Evolutionary conservation across 192 early-diverging fungal species (phyloP).

Genomic region (Pilaira anomala): DNA sequence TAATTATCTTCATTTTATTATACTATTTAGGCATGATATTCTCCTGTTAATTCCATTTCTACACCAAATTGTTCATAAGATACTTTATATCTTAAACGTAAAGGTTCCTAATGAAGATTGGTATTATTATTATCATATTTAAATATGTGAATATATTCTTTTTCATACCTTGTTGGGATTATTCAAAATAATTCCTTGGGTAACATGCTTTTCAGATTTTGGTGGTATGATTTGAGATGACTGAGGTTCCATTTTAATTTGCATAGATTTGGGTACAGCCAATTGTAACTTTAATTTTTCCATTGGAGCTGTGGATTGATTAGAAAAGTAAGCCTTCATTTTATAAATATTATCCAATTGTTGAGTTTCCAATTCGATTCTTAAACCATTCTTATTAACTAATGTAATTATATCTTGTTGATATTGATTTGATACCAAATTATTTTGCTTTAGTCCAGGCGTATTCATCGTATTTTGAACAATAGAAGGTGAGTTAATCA

Average conservation of each 20-base stretch:
- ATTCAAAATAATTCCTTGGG: constrained; percentile 38
- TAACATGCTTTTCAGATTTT: constrained; percentile 33
- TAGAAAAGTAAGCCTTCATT: constrained; percentile 47
- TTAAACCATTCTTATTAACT: constrained; percentile 47
- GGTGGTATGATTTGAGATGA: constrained; percentile 41
- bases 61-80: constrained; percentile 40
- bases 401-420: constrained; percentile 30
- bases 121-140: neutral
- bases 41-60: constrained; percentile 47
- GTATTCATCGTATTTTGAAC: neutral
- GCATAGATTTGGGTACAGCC: constrained; percentile 48
- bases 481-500: neutral
- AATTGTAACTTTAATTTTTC: constrained; percentile 39
- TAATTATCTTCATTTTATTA: neutral
- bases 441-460: constrained; percentile 11
- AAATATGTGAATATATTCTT: neutral
- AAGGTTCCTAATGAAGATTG: constrained; percentile 2
- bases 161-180: constrained; percentile 28
- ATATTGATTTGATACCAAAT: constrained; percentile 1
- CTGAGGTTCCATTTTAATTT: constrained; percentile 44
- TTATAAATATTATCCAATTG: constrained; percentile 21
- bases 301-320: constrained; percentile 41
- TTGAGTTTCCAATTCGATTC: constrained; percentile 37
- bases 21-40: neutral
- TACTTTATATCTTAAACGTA: constrained; percentile 47